These are phyloP conservation scores for Begonia fuchsioides DNA, from an alignment of 306 rosid species.

Conservation along the genomic window DNA sequence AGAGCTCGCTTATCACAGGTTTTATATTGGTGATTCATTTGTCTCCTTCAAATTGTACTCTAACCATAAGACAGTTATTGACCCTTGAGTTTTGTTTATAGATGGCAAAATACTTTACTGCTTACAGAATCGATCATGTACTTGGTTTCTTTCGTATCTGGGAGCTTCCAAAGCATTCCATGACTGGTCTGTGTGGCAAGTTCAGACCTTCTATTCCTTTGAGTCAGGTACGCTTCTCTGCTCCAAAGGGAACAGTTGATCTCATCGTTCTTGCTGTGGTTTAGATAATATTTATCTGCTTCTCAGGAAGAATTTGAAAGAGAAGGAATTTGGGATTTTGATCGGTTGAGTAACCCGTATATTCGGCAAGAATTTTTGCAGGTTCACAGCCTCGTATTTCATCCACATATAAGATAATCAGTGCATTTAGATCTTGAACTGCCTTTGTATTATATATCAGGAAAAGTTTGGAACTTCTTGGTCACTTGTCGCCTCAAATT, in stretches of 20 bases:
- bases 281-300: not conserved
- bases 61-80: too few relatives aligned
- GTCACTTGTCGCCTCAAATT: conserved; percentile 64
- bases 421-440: conserved; percentile 1
- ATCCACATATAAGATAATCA: not conserved
- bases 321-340: conserved; percentile 94
- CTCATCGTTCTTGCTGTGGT: not conserved
- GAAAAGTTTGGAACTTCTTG: conserved; percentile 68
- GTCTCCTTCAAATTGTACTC: too few relatives aligned
- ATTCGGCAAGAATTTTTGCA: conserved; percentile 52
- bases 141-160: conserved; percentile 93
- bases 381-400: conserved; percentile 21
- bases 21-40: conserved; percentile 3
- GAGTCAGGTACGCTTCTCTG: conserved; percentile 46
- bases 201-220: conserved; percentile 93
- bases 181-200: conserved; percentile 81
- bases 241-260: not conserved
- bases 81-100: conserved; percentile 27
- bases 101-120: conserved; percentile 98
- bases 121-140: conserved; percentile 91
- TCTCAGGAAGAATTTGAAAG: conserved; percentile 86
- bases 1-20: conserved; percentile 89
- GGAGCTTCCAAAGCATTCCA: conserved; percentile 95
- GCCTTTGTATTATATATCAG: conserved; percentile 26
- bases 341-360: conserved; percentile 76